phyloP scores from a whole-genome alignment of 371 early-diverging fungal genomes.

The Choanephora cucurbitarum region DNA sequence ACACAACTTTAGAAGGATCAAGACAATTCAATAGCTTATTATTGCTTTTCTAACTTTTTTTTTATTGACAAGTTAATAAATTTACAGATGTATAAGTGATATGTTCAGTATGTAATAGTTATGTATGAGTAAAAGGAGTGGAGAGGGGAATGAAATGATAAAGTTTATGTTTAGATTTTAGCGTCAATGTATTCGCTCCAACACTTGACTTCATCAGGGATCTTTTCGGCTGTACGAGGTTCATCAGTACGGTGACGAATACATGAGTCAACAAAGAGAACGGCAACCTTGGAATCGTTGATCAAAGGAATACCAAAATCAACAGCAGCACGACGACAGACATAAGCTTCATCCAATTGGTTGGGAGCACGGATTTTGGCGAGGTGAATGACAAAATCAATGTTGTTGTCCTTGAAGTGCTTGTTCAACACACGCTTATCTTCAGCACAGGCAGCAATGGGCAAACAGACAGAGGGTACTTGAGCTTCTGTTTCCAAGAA shows the following conservation, averaged over 20 bases:
- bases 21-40: no score
- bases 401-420: slow-evolving; percentile 59
- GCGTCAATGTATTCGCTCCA: slow-evolving; percentile 65
- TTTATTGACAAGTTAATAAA: no score
- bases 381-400: slow-evolving; percentile 78
- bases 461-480: slow-evolving; percentile 47
- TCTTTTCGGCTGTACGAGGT: slow-evolving; percentile 21
- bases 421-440: slow-evolving; percentile 58
- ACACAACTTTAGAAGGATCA: no score
- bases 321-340: slow-evolving; percentile 83
- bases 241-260: slow-evolving; percentile 46
- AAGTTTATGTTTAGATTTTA: slow-evolving; percentile 34
- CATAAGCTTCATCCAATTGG: slow-evolving; percentile 69
- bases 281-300: slow-evolving; percentile 82
- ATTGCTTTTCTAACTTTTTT: no score
- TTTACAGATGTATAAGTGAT: no score
- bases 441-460: slow-evolving; percentile 43
- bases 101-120: no score
- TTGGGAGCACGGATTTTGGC: slow-evolving; percentile 69
- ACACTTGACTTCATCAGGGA: slow-evolving; percentile 63
- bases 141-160: background rate
- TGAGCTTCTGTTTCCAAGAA: slow-evolving; percentile 48
- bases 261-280: slow-evolving; percentile 79
- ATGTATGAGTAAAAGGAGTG: no score
- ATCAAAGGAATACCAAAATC: slow-evolving; percentile 87